Evolutionary conservation across 1,284 basidiomycete genomes (phyloP), one percentile per base, ranked within the genome.

Genomic region (Omphalotus olearius): DNA sequence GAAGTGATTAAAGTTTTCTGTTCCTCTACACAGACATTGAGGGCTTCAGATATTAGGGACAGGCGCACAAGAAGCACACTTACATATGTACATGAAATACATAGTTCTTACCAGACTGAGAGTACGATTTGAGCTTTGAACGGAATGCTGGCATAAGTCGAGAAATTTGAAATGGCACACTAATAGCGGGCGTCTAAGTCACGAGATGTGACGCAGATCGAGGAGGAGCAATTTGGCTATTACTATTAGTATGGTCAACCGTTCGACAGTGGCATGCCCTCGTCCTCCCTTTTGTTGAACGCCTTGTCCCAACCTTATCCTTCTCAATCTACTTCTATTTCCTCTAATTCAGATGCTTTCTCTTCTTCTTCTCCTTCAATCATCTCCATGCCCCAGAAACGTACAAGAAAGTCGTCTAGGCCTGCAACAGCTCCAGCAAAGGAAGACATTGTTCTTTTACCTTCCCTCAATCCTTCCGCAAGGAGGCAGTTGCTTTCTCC

Each of bases 371-470:
- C 43, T 13, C 20, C 23, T 5, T 23, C 23, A 23, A 23, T 5
- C 23, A 5, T 41, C 13, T 23, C 41, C 39, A 56, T 50, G 52
- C 42, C 44, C 30, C 48, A 45, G 42, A 53, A 50, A 50, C 56
- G 56, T 37, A 38, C 45, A 13, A 57, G 43, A 44, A 53, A 54
- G 45, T 50, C 37, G 7, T 48, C 46, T 20, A 45, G 56, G 20
- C 56, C 56, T n/a, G 55, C 56, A 7, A 58, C 56, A 4, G 56
- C 56, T 23, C 56, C 56, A 35, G 45, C 54, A 28, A 51, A 47
- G 46, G 56, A 58, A 46, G 51, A 53, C 14, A 47, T 54, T 17
- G 25, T 36, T 13, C 43, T 56, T 17, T 47, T 58, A 23, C 56
- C 56, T 50, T 50, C 56, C 16, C 28, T 50, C 13, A 23, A 44